These are phyloP conservation scores for Pseudonitzschia multiseries DNA, from an alignment of 108 stramenopile species.

Conservation along the genomic window DNA sequence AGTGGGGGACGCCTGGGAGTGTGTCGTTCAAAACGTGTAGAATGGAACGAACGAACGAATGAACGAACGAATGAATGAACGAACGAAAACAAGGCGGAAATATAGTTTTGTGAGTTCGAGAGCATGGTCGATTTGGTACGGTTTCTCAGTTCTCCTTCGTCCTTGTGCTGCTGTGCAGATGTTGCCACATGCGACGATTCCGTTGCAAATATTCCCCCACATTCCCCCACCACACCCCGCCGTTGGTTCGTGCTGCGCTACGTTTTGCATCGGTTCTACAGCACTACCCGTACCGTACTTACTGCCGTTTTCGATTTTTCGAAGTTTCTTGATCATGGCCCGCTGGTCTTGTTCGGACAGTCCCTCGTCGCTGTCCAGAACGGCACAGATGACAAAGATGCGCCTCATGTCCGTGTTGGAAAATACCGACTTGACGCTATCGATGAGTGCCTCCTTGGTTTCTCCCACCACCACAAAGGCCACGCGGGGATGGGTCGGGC, in stretches of 20 bases:
- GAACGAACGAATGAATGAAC: too few relatives aligned
- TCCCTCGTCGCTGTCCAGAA: slow-evolving; percentile 47
- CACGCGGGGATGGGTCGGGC: slow-evolving; percentile 71
- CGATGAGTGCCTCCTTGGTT: slow-evolving; percentile 10
- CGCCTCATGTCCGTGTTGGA: slow-evolving; percentile 64
- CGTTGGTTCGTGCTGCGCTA: too few relatives aligned
- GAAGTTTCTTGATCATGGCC: slow-evolving; percentile 22
- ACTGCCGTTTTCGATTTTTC: slow-evolving; percentile 45
- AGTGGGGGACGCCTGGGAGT: slow-evolving; percentile 44
- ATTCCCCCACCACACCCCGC: too few relatives aligned
- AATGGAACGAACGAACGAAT: too few relatives aligned
- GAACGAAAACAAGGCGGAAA: too few relatives aligned
- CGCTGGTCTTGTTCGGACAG: neutral
- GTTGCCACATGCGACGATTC: too few relatives aligned
- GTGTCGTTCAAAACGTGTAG: neutral
- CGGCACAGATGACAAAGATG: slow-evolving; percentile 66
- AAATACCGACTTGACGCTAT: slow-evolving; percentile 46
- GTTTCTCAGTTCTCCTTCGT: neutral
- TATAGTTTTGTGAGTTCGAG: too few relatives aligned
- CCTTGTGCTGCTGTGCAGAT: neutral
- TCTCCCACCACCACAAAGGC: slow-evolving; percentile 65
- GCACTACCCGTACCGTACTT: too few relatives aligned
- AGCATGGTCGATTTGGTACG: too few relatives aligned
- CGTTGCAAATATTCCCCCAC: too few relatives aligned
- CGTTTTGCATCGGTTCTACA: too few relatives aligned